Conservation (phyloP, 345 rosid genomes). For the Jatropha curcas region DNA sequence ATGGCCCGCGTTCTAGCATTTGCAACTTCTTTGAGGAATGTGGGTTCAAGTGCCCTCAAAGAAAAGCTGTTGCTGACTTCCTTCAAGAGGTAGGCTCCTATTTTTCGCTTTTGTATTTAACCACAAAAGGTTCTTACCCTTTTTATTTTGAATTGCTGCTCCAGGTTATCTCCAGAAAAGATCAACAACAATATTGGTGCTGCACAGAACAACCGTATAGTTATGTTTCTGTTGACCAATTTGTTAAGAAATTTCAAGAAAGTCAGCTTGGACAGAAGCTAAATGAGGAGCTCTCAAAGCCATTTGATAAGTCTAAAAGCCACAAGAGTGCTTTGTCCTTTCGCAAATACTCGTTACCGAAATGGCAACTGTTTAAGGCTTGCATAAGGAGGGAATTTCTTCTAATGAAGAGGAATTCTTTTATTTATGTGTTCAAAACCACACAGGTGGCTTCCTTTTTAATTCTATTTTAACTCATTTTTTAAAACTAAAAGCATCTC, state of each 20-base stretch:
- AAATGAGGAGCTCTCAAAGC: constrained; percentile 33
- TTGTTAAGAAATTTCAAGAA: constrained; percentile 41
- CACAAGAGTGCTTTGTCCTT: constrained; percentile 46
- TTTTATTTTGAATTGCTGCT: constrained; percentile 11
- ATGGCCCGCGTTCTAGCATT: constrained; percentile 48
- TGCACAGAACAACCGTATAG: constrained; percentile 28
- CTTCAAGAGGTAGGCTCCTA: constrained; percentile 59
- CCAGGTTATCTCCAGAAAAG: constrained; percentile 66
- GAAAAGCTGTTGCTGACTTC: constrained; percentile 66
- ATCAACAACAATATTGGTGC: constrained; percentile 62
- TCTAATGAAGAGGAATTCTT: constrained; percentile 62
- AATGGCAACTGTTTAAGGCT: constrained; percentile 55
- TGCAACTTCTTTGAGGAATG: constrained; percentile 52
- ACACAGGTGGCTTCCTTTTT: constrained; percentile 44
- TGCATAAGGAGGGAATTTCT: constrained; percentile 63
- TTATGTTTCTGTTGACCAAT: constrained; percentile 42
- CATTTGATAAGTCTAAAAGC: constrained; percentile 39
- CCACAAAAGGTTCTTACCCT: background rate
- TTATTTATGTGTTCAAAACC: constrained; percentile 52
- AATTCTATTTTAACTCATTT: too few relatives aligned
- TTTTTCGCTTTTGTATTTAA: background rate
- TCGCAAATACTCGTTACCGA: constrained; percentile 41
- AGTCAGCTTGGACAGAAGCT: constrained; percentile 36
- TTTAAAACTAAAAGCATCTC: background rate
- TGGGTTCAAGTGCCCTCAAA: constrained; percentile 61